Conservation (phyloP, 2,329 filamentous ascomycete genomes). For the Diaporthe eres region DNA sequence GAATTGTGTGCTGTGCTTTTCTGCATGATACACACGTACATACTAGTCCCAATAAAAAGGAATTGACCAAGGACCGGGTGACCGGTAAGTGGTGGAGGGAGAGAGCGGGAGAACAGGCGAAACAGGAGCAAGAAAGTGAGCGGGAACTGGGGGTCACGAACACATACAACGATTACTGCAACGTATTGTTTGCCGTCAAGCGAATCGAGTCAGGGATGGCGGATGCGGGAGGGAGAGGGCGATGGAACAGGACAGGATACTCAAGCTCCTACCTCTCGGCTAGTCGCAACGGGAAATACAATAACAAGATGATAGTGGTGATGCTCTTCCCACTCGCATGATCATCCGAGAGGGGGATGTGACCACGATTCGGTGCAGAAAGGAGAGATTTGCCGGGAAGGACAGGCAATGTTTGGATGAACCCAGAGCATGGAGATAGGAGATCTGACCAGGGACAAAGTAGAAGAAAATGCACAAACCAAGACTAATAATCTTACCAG, state of each 20-base stretch:
- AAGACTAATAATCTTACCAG: conserved; percentile 14
- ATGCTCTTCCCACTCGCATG: not conserved
- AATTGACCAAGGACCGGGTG: not conserved
- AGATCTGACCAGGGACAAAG: not conserved
- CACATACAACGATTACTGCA: conserved; percentile 8
- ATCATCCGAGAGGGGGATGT: not conserved
- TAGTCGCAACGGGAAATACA: not conserved
- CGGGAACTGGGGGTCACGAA: not conserved
- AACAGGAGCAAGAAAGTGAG: conserved; percentile 13
- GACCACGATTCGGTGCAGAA: not conserved
- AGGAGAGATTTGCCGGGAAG: conserved; percentile 4
- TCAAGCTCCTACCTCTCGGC: not conserved
- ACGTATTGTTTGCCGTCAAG: conserved; percentile 16
- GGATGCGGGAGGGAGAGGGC: not conserved
- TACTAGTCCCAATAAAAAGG: not conserved
- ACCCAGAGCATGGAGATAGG: not conserved
- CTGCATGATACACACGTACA: conserved; percentile 21
- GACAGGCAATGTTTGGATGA: conserved; percentile 13
- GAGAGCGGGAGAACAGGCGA: conserved; percentile 12
- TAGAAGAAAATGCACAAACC: conserved; percentile 13
- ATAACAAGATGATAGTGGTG: not conserved
- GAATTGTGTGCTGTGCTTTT: not conserved
- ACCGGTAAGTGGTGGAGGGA: conserved; percentile 7
- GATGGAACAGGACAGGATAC: not conserved
- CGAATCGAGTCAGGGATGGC: conserved; percentile 18